These are phyloP conservation scores for Penicillium ucsense DNA, from an alignment of 495 filamentous ascomycete species.

Conservation along the genomic window DNA sequence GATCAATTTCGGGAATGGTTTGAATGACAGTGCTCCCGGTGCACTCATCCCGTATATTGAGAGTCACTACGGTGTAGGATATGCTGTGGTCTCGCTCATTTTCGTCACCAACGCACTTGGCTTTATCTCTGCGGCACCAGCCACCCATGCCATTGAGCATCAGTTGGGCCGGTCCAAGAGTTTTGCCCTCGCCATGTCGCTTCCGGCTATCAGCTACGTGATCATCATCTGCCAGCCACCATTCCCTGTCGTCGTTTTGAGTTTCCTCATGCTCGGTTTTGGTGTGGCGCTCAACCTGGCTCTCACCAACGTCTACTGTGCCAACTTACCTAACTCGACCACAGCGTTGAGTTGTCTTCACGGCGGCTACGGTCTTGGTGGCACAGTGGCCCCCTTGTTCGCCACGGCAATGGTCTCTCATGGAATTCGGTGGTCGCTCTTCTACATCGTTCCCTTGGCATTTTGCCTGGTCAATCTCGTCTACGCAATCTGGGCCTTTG, in stretches of 20 bases:
- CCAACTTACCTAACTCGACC: conserved; percentile 54
- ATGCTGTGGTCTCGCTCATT: conserved; percentile 66
- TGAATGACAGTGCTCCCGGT: conserved; percentile 58
- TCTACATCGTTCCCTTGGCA: conserved; percentile 17
- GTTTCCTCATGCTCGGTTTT: conserved; percentile 59
- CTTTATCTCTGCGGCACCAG: conserved; percentile 62
- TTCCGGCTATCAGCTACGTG: conserved; percentile 47
- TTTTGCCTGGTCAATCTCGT: conserved; percentile 39
- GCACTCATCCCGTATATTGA: conserved; percentile 71
- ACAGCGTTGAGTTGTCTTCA: conserved; percentile 54
- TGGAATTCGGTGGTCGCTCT: conserved; percentile 27
- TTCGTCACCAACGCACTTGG: conserved; percentile 72
- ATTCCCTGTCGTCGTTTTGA: conserved; percentile 53
- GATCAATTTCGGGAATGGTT: conserved; percentile 45
- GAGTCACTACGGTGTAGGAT: conserved; percentile 58
- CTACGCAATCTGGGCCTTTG: conserved; percentile 46
- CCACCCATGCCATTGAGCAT: conserved; percentile 38
- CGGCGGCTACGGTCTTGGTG: conserved; percentile 66
- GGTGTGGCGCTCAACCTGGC: conserved; percentile 59
- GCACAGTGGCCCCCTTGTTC: conserved; percentile 57
- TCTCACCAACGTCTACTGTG: conserved; percentile 65
- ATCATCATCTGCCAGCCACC: conserved; percentile 57
- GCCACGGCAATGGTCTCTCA: conserved; percentile 48
- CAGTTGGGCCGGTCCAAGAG: conserved; percentile 54
- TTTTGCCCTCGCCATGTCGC: conserved; percentile 43